These are phyloP conservation scores for Lotus japonicus DNA, from an alignment of 306 rosid genomes.

Conservation along the genomic window DNA sequence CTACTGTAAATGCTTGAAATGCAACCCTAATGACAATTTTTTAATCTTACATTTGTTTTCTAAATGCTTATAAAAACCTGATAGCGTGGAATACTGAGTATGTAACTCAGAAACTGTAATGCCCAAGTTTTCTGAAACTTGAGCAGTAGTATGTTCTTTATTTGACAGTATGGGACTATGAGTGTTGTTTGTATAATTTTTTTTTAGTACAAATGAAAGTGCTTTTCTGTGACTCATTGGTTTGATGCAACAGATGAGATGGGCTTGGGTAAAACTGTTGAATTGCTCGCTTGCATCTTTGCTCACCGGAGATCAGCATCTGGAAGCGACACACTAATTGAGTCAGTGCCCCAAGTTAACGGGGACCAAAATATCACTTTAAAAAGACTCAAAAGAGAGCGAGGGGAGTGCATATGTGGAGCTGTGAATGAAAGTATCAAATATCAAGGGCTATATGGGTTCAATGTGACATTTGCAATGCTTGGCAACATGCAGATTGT, in stretches of 20 bases:
- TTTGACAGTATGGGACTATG: constrained; percentile 3
- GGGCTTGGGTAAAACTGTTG: constrained; percentile 97
- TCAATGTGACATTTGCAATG: constrained; percentile 92
- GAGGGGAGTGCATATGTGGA: constrained; percentile 85
- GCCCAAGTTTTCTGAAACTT: not conserved
- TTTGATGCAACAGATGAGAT: constrained; percentile 65
- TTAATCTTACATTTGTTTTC: not conserved
- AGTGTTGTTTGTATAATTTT: constrained; percentile 8
- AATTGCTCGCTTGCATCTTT: constrained; percentile 84
- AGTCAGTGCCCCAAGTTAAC: constrained; percentile 24
- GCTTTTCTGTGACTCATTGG: constrained; percentile 16
- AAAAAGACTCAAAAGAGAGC: constrained; percentile 73
- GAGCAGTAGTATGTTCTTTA: not conserved
- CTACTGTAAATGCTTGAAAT: not conserved
- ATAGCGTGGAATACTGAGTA: not conserved
- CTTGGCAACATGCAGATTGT: constrained; percentile 98
- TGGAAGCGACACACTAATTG: constrained; percentile 36
- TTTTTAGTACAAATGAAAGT: not conserved
- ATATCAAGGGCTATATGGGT: constrained; percentile 93
- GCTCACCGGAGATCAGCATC: constrained; percentile 59
- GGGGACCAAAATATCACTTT: constrained; percentile 33
- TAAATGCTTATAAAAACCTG: not conserved
- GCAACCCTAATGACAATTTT: not conserved
- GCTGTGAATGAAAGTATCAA: constrained; percentile 71
- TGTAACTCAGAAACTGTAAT: not conserved